Evolutionary conservation across 257 asterid species (phyloP).

Genomic region (Rauvolfia tetraphylla): DNA sequence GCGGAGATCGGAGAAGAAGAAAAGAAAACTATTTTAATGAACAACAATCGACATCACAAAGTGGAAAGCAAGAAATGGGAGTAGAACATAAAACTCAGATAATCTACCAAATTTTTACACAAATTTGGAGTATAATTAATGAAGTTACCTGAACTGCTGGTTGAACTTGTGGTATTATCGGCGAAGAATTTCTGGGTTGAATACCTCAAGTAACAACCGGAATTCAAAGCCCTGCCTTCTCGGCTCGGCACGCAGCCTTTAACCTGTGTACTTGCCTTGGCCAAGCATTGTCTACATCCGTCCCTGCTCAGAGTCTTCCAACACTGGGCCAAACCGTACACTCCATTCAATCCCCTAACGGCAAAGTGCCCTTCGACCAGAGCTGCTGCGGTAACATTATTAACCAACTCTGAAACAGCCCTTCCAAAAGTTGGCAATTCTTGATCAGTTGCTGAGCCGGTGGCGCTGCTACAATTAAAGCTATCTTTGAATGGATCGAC

Average conservation of each 20-base stretch:
- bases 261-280: slow-evolving; percentile 51
- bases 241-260: slow-evolving; percentile 54
- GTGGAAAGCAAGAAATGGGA: background rate
- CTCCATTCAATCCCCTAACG: slow-evolving; percentile 45
- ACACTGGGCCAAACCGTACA: slow-evolving; percentile 86
- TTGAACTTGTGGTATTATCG: slow-evolving; percentile 24
- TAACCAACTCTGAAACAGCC: slow-evolving; percentile 40
- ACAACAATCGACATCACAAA: background rate
- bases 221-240: slow-evolving; percentile 76
- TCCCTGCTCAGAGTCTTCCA: slow-evolving; percentile 60
- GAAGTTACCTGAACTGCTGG: slow-evolving; percentile 41
- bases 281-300: slow-evolving; percentile 74
- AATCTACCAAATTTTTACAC: background rate
- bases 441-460: background rate
- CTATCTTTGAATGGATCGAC: slow-evolving; percentile 38
- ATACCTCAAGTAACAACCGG: slow-evolving; percentile 85
- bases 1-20: background rate
- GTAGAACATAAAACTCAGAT: background rate
- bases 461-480: slow-evolving; percentile 46
- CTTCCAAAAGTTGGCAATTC: slow-evolving; percentile 30
- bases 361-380: slow-evolving; percentile 41
- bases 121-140: background rate
- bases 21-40: background rate
- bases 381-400: slow-evolving; percentile 47
- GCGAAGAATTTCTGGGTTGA: slow-evolving; percentile 60